phyloP scores from a whole-genome alignment of 2,329 filamentous ascomycete genomes.

The Pseudocercospora crystallina region DNA sequence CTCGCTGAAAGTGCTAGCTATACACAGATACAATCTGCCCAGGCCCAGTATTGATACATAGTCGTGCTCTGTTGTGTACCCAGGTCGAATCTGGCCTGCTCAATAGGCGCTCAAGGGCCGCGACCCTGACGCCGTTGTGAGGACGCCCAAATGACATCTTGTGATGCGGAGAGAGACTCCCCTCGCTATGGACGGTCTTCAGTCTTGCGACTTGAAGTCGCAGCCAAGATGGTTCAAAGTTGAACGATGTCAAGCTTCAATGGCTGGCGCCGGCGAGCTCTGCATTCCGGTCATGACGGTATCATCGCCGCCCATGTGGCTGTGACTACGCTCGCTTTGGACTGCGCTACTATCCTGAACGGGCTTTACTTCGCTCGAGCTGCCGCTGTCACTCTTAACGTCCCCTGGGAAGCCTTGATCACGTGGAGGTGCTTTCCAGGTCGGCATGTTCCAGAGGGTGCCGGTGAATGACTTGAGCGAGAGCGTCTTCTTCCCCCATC shows the following conservation, averaged over 20 bases:
- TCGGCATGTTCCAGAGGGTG: slow-evolving; percentile 73
- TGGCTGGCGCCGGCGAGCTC: slow-evolving; percentile 40
- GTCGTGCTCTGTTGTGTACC: too few species aligned
- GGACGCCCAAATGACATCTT: too few species aligned
- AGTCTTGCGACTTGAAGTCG: too few species aligned
- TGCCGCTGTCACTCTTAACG: slow-evolving; percentile 55
- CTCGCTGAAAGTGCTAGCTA: slow-evolving; percentile 11
- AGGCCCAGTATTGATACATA: too few species aligned
- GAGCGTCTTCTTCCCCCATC: slow-evolving; percentile 82
- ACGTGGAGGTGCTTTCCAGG: slow-evolving; percentile 71
- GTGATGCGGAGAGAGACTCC: too few species aligned
- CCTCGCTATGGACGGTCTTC: too few species aligned
- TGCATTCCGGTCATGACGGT: slow-evolving; percentile 33
- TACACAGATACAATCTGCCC: too few species aligned
- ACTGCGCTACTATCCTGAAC: slow-evolving; percentile 57
- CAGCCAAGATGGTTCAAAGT: too few species aligned
- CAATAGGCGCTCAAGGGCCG: too few species aligned
- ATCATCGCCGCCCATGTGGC: slow-evolving; percentile 40
- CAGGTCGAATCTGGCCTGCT: too few species aligned
- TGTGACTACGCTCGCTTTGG: slow-evolving; percentile 59
- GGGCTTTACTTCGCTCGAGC: slow-evolving; percentile 56
- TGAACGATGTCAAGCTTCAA: slow-evolving; percentile 34
- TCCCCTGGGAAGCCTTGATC: slow-evolving; percentile 62
- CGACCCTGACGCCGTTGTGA: too few species aligned
- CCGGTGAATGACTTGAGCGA: slow-evolving; percentile 91